Conservation (phyloP, 2,329 filamentous ascomycete genomes). For the Bipolaris zeicola region DNA sequence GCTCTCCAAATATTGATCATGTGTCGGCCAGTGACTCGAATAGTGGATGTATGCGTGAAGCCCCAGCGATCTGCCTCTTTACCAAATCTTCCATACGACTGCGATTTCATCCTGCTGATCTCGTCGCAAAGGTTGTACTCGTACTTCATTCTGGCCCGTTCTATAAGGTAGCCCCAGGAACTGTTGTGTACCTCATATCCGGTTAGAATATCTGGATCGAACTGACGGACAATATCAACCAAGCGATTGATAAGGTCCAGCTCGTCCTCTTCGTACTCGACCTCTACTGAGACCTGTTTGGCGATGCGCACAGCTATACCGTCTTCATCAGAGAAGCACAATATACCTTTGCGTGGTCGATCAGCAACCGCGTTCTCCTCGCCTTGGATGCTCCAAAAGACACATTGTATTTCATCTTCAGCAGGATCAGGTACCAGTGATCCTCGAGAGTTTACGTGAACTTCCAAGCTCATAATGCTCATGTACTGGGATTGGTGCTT, state of each 20-base stretch:
- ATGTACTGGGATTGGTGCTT: conserved; percentile 90
- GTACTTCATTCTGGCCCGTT: conserved; percentile 83
- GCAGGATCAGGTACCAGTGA: conserved; percentile 85
- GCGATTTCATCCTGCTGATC: conserved; percentile 83
- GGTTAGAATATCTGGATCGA: conserved; percentile 91
- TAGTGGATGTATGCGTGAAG: conserved; percentile 90
- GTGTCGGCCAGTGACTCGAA: conserved; percentile 89
- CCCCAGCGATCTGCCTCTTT: conserved; percentile 91
- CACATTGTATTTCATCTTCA: conserved; percentile 82
- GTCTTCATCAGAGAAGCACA: conserved; percentile 71
- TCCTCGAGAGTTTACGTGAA: conserved; percentile 87
- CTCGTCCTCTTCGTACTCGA: conserved; percentile 78
- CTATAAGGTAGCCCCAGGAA: conserved; percentile 95
- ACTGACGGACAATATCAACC: conserved; percentile 79
- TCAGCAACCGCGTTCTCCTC: conserved; percentile 67
- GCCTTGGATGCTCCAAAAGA: conserved; percentile 89
- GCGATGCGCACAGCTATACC: conserved; percentile 65
- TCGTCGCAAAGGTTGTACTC: conserved; percentile 91
- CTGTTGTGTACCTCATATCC: conserved; percentile 93
- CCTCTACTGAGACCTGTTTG: conserved; percentile 64
- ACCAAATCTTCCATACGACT: conserved; percentile 81
- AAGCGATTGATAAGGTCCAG: conserved; percentile 84
- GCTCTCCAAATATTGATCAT: conserved; percentile 98
- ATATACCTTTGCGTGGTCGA: conserved; percentile 68
- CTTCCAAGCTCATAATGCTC: conserved; percentile 92